Evolutionary conservation across 2,329 filamentous ascomycete genomes (phyloP).

Genomic region (Davidsoniella virescens): DNA sequence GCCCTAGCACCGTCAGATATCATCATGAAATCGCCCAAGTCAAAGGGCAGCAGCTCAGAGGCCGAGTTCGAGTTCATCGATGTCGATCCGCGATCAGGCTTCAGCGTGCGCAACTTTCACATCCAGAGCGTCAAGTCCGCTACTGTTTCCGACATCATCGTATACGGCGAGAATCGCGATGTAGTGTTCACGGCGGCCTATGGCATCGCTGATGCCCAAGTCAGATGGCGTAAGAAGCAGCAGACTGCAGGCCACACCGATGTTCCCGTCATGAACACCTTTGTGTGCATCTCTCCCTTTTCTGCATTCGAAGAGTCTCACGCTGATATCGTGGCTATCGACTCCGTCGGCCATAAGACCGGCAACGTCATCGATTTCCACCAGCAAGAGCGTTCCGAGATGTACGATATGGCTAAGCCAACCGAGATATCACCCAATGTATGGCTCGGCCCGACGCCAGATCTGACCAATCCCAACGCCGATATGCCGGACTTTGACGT

Average conservation of each 20-base stretch:
- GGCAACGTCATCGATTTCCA: slow-evolving; percentile 77
- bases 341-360: slow-evolving; percentile 54
- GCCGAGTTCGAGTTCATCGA: slow-evolving; percentile 54
- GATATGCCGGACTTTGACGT: slow-evolving; percentile 59
- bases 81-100: slow-evolving; percentile 73
- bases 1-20: slow-evolving; percentile 45
- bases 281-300: slow-evolving; percentile 52
- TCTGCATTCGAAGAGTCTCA: slow-evolving; percentile 53
- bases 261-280: slow-evolving; percentile 65
- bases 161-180: slow-evolving; percentile 64
- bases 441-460: slow-evolving; percentile 62
- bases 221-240: slow-evolving; percentile 53
- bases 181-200: slow-evolving; percentile 46
- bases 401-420: slow-evolving; percentile 82
- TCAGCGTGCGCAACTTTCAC: slow-evolving; percentile 93
- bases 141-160: slow-evolving; percentile 74
- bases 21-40: slow-evolving; percentile 36
- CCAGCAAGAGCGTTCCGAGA: slow-evolving; percentile 75
- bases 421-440: slow-evolving; percentile 83
- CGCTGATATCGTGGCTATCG: slow-evolving; percentile 56
- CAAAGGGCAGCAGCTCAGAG: background rate
- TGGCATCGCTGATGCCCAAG: slow-evolving; percentile 61
- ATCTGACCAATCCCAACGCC: slow-evolving; percentile 38
- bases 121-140: slow-evolving; percentile 85
- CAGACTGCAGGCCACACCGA: slow-evolving; percentile 28